Evolutionary conservation across 2,329 filamentous ascomycete genomes (phyloP), one percentile per base, ranked within the genome.

Genomic region (Sclerotinia minor): DNA sequence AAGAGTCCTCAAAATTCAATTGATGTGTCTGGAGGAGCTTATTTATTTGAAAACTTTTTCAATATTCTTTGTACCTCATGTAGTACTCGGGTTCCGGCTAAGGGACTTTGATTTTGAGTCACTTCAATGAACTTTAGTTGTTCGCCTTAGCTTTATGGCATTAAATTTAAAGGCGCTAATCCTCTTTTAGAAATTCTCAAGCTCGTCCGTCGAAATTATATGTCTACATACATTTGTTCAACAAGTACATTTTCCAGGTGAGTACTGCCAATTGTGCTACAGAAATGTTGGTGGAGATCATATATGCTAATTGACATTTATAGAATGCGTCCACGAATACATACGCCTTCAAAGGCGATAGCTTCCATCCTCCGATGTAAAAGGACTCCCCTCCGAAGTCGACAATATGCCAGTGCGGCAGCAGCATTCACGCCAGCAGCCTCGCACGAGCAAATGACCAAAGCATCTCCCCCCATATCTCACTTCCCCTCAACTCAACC

Each of bases 401-500:
- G 78, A 78, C 76, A 80, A 73, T 82, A 84, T 76, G 84, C 84
- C 64, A 83, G 83, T 47, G 79, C 81, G 72, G 79, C 82, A 68
- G 79, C 83, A 72, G 80, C 80, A 7, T 83, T 83, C 21, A 82
- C 85, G 60, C 71, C 73, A 24, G 70, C 82, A 45, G 79, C 84
- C 15, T 79, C 85, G 58, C 79, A 84, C 66, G 79, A 83, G 35
- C 82, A 84, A 72, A 83, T 81, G 70, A 78, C 78, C 57, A 76
- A 75, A 66, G 79, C 81, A 1, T 76, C 81, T 44, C 66, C 69
- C 21, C 69, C 73, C 2, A 70, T 72, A 61, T 57, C 72, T 26
- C 81, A 81, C 74, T 84, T 82, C 73, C 83, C 85, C 64, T 77
- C 88, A 0, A 90, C 88, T 0, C 93, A 97, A 79, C 94, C 94